phyloP scores from a whole-genome alignment of 1,284 basidiomycete species.

The Caloboletus inedulis region DNA sequence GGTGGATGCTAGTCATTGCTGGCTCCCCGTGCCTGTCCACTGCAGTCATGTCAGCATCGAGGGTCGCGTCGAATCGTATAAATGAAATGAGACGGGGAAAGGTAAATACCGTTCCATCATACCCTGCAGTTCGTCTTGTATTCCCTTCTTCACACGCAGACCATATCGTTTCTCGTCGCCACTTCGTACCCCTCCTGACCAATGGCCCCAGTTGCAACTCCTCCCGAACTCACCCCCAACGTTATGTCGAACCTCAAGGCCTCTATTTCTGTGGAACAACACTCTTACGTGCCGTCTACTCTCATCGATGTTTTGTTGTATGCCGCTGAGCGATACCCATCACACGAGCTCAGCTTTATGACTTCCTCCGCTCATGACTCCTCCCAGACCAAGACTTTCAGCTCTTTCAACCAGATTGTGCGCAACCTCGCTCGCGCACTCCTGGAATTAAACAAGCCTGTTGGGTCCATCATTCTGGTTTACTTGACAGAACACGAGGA shows the following conservation, averaged over 20 bases:
- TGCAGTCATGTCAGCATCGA: neutral
- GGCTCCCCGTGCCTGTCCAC: too few species aligned
- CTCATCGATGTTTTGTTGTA: conserved; percentile 22
- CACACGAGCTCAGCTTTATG: conserved; percentile 26
- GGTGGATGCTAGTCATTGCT: too few species aligned
- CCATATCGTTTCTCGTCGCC: neutral
- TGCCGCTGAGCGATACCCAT: conserved; percentile 18
- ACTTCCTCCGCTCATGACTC: conserved; percentile 30
- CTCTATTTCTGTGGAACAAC: neutral
- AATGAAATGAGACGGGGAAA: neutral
- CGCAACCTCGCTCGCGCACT: conserved; percentile 23
- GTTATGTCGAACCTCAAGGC: conserved; percentile 7
- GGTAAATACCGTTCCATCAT: neutral
- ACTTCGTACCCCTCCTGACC: neutral
- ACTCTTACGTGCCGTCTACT: conserved; percentile 8
- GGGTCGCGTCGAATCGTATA: conserved; percentile 7
- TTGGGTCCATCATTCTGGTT: conserved; percentile 23
- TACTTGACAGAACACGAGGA: conserved; percentile 31
- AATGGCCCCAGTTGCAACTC: conserved; percentile 12
- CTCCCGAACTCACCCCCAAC: neutral
- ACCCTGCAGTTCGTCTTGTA: neutral
- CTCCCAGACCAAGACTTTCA: conserved; percentile 23
- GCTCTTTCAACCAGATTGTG: conserved; percentile 20
- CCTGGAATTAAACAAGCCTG: conserved; percentile 20
- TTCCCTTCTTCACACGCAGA: neutral